Conservation (phyloP, 202 grass and related monocot genomes). For the Hordeum pubiflorum region DNA sequence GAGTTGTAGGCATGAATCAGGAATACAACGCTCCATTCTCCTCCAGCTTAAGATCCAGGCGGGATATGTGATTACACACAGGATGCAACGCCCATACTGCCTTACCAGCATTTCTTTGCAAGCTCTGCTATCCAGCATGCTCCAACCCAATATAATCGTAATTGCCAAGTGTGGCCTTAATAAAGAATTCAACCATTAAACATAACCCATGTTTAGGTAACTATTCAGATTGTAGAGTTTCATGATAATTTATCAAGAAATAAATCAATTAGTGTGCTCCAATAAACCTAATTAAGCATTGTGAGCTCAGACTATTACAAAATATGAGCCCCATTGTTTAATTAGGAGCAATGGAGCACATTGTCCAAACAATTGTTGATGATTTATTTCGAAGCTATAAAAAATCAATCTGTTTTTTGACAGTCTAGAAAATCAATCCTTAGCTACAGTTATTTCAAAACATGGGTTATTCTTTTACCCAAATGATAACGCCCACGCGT, state of each 20-base stretch:
- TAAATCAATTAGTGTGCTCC: neutral
- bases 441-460: neutral
- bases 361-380: neutral
- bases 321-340: neutral
- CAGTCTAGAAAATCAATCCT: neutral
- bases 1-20: neutral
- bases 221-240: neutral
- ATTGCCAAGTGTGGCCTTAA: neutral
- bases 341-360: neutral
- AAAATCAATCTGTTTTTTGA: neutral
- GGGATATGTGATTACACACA: neutral
- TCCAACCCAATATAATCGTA: neutral
- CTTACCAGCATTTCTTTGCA: neutral
- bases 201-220: neutral
- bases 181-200: neutral
- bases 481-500: too few relatives aligned
- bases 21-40: neutral
- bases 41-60: neutral
- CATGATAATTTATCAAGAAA: neutral
- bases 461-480: neutral
- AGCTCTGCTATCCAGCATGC: neutral
- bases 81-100: neutral
- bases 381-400: neutral
- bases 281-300: neutral
- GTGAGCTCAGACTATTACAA: neutral